Evolutionary conservation across 768 basidiomycete species (phyloP).

Genomic region (Cystobasidium ongulense): DNA sequence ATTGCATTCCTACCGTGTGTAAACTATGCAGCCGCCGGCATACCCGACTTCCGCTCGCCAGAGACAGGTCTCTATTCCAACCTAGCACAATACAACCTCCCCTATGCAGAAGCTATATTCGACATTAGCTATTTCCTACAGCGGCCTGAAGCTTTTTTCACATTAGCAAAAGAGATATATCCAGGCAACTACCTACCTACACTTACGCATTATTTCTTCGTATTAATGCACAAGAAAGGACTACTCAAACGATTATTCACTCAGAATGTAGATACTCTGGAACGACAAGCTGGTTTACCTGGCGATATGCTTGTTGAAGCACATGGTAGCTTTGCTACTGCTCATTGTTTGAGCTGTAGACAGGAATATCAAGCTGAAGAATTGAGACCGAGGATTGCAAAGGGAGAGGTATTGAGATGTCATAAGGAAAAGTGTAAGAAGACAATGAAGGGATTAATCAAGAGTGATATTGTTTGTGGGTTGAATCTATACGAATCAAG

Average conservation of each 20-base stretch:
- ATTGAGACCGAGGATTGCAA: constrained; percentile 59
- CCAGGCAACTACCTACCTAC: constrained; percentile 82
- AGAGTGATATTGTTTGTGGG: constrained; percentile 66
- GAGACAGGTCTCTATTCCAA: constrained; percentile 59
- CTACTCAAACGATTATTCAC: constrained; percentile 55
- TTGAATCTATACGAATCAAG: neutral
- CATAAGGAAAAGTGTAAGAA: constrained; percentile 39
- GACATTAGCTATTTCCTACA: constrained; percentile 55
- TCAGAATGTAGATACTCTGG: constrained; percentile 85
- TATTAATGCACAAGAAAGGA: constrained; percentile 61
- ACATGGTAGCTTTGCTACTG: constrained; percentile 86
- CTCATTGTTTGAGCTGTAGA: constrained; percentile 71
- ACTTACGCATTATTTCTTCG: constrained; percentile 78
- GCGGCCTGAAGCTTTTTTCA: constrained; percentile 55
- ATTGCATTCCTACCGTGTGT: neutral
- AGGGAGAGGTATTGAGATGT: constrained; percentile 64
- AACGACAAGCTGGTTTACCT: constrained; percentile 71
- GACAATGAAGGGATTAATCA: constrained; percentile 51
- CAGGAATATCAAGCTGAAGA: constrained; percentile 56
- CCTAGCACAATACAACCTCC: constrained; percentile 45
- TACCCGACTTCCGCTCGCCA: constrained; percentile 82
- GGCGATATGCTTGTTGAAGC: constrained; percentile 75
- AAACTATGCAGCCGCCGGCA: constrained; percentile 43
- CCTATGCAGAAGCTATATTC: constrained; percentile 91
- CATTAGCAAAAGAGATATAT: constrained; percentile 83